phyloP scores from a whole-genome alignment of 495 filamentous ascomycete genomes.

The Podospora conica region DNA sequence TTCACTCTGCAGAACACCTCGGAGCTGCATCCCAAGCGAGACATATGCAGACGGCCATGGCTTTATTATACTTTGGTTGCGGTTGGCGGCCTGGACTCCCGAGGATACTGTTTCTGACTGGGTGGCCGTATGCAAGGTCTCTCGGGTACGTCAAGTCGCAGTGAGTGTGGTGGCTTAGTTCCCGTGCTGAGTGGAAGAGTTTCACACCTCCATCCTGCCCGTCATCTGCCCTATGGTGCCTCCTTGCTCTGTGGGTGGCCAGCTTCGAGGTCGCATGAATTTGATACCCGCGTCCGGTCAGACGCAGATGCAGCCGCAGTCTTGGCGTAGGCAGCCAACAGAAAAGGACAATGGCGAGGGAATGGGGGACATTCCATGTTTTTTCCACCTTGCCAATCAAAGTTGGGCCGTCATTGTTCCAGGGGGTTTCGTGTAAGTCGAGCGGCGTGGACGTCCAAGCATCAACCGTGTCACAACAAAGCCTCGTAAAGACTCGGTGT shows the following conservation, averaged over 20 bases:
- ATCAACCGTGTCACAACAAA: not conserved
- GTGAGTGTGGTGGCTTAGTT: not conserved
- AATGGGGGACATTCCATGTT: not conserved
- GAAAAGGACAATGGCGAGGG: not conserved
- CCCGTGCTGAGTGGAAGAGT: not conserved
- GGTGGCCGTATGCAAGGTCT: not conserved
- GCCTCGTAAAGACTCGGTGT: not conserved
- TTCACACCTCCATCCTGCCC: not conserved
- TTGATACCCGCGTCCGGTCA: slow-evolving; percentile 1
- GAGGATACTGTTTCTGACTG: not conserved
- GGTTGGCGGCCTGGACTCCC: not conserved
- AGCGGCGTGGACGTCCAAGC: not conserved
- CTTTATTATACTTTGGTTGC: not conserved
- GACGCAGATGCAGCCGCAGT: not conserved
- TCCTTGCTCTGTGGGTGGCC: not conserved
- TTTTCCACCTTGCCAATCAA: not conserved
- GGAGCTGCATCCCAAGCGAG: not conserved
- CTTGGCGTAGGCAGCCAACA: slow-evolving; percentile 2
- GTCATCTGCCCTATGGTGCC: not conserved
- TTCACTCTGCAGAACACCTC: not conserved
- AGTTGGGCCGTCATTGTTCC: not conserved
- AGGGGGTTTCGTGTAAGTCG: not conserved
- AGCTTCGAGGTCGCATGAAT: slow-evolving; percentile 1
- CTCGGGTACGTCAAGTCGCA: slow-evolving; percentile 1
- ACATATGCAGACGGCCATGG: not conserved